Evolutionary conservation across 2,329 filamentous ascomycete species (phyloP).

Genomic region (Aspergillus intermedius): DNA sequence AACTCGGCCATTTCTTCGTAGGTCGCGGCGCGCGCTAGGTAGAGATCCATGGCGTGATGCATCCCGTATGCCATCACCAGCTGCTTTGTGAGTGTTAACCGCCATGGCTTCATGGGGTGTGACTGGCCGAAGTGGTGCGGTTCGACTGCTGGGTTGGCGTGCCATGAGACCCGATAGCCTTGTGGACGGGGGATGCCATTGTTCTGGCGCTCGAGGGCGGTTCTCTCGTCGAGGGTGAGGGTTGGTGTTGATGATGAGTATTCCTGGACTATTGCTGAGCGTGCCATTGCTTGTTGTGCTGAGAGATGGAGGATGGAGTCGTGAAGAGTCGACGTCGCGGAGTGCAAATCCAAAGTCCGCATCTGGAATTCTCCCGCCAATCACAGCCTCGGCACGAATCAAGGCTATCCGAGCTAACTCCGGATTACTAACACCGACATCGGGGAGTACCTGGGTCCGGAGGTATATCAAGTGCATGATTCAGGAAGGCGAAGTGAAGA

Average conservation of each 20-base stretch:
- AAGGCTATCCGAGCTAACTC: background rate
- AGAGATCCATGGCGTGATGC: slow-evolving; percentile 94
- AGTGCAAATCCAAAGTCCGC: background rate
- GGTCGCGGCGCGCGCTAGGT: slow-evolving; percentile 73
- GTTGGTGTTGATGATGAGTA: slow-evolving; percentile 42
- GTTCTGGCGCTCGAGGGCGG: slow-evolving; percentile 48
- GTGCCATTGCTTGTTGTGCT: slow-evolving; percentile 26
- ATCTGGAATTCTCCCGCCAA: slow-evolving; percentile 1
- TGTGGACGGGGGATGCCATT: slow-evolving; percentile 71
- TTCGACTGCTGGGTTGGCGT: slow-evolving; percentile 91
- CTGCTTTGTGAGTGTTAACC: slow-evolving; percentile 88
- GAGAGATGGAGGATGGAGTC: background rate
- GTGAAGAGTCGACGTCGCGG: background rate
- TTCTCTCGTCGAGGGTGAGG: slow-evolving; percentile 46
- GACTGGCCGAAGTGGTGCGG: slow-evolving; percentile 94
- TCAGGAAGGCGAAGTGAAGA: too few relatives aligned
- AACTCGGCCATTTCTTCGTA: slow-evolving; percentile 83
- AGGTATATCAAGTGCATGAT: too few relatives aligned
- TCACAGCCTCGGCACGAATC: background rate
- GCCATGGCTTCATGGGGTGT: slow-evolving; percentile 99
- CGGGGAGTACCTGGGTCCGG: background rate
- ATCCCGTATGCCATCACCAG: slow-evolving; percentile 92
- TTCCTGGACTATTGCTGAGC: slow-evolving; percentile 44
- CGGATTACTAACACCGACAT: slow-evolving; percentile 4
- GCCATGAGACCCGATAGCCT: slow-evolving; percentile 88